phyloP scores from a whole-genome alignment of 208 protist genomes.

The Crithidia thermophila region DNA sequence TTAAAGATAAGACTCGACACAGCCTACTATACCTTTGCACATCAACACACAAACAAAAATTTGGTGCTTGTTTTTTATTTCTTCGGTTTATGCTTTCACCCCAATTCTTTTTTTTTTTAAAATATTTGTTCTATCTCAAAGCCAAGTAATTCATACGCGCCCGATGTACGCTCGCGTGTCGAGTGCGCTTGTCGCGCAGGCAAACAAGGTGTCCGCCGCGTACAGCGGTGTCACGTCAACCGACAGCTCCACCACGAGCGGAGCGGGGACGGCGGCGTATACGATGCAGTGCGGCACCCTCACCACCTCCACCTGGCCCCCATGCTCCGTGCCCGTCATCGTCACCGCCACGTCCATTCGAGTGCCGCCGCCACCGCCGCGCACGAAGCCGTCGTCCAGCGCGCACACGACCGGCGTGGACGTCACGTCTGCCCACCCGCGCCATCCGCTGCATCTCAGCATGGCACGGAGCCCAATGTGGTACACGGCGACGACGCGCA shows the following conservation, averaged over 20 bases:
- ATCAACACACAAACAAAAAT: too few relatives aligned
- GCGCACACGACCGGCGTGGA: background rate
- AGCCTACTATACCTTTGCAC: too few relatives aligned
- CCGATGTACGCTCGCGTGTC: slow-evolving; percentile 11
- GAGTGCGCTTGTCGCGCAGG: background rate
- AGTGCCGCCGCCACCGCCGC: background rate
- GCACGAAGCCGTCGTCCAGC: background rate
- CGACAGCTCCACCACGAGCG: background rate
- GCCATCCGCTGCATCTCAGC: background rate
- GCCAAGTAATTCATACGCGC: too few relatives aligned
- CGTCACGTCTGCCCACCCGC: slow-evolving; percentile 2
- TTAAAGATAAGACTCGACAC: too few relatives aligned
- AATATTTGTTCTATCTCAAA: too few relatives aligned
- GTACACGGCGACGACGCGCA: slow-evolving; percentile 8
- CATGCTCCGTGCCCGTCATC: background rate
- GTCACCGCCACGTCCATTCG: slow-evolving; percentile 3
- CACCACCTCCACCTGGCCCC: slow-evolving; percentile 11
- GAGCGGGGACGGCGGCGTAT: background rate
- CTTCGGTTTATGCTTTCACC: too few relatives aligned
- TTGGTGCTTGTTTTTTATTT: too few relatives aligned
- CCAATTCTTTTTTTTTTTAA: too few relatives aligned
- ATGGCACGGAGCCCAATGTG: slow-evolving; percentile 9
- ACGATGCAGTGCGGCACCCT: slow-evolving; percentile 1
- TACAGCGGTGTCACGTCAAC: background rate
- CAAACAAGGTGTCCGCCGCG: background rate